Conservation (phyloP, 768 basidiomycete species). For the Astraeus odoratus region DNA sequence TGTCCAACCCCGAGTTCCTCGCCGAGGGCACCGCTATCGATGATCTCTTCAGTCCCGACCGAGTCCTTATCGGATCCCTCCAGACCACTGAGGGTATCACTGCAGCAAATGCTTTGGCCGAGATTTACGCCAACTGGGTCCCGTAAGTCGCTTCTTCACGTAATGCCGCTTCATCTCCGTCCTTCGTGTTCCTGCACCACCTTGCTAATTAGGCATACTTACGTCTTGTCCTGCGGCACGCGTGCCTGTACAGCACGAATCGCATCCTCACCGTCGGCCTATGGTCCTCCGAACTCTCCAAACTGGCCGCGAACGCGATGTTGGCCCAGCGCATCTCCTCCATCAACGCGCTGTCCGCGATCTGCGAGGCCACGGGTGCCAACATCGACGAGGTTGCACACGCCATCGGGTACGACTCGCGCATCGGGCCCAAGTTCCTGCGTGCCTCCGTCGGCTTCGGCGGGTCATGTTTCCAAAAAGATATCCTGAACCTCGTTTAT, state of each 20-base stretch:
- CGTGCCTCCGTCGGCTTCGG: constrained; percentile 96
- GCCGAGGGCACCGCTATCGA: constrained; percentile 95
- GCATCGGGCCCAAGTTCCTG: constrained; percentile 93
- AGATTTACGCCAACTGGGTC: constrained; percentile 96
- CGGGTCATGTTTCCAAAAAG: constrained; percentile 99
- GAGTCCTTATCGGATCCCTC: constrained; percentile 95
- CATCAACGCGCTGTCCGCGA: constrained; percentile 95
- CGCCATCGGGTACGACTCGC: constrained; percentile 89
- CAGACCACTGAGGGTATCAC: constrained; percentile 78
- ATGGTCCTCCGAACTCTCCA: constrained; percentile 98
- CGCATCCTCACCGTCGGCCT: constrained; percentile 90
- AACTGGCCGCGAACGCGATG: constrained; percentile 99
- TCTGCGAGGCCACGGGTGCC: constrained; percentile 97
- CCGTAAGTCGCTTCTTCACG: constrained; percentile 48
- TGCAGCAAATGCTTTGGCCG: constrained; percentile 69
- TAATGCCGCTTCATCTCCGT: neutral
- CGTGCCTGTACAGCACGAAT: constrained; percentile 42
- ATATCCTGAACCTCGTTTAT: constrained; percentile 98
- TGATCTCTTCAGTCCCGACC: constrained; percentile 86
- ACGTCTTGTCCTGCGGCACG: neutral
- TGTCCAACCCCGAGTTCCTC: constrained; percentile 99
- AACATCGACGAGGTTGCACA: constrained; percentile 97
- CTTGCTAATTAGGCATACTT: neutral
- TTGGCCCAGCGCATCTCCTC: constrained; percentile 98
- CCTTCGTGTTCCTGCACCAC: neutral